Conservation (phyloP, 495 filamentous ascomycete genomes). For the Penicillium coprophilum region DNA sequence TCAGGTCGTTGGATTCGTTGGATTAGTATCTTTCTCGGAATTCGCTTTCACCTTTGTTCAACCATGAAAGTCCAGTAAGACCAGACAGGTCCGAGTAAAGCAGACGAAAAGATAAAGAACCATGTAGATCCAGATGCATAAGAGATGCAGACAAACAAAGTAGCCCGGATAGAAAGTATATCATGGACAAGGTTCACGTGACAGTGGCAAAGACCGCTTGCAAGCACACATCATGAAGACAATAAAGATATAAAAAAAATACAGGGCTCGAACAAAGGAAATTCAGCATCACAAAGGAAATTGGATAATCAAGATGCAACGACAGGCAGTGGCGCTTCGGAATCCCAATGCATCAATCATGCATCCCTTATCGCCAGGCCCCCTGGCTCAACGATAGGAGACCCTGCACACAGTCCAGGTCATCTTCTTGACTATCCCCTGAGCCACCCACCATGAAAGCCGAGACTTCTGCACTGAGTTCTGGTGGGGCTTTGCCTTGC, state of each 20-base stretch:
- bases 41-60: slow-evolving; percentile 7
- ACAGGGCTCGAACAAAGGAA: slow-evolving; percentile 21
- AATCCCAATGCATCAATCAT: slow-evolving; percentile 5
- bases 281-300: slow-evolving; percentile 29
- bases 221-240: slow-evolving; percentile 34
- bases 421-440: slow-evolving; percentile 62
- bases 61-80: neutral
- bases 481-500: slow-evolving; percentile 33
- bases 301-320: neutral
- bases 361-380: slow-evolving; percentile 51
- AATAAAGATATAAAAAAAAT: slow-evolving; percentile 19
- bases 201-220: slow-evolving; percentile 39
- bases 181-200: slow-evolving; percentile 28
- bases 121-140: slow-evolving; percentile 10
- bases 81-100: neutral
- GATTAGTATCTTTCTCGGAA: slow-evolving; percentile 29
- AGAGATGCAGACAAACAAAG: slow-evolving; percentile 11
- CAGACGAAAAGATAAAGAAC: slow-evolving; percentile 2
- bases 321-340: slow-evolving; percentile 8
- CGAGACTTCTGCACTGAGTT: slow-evolving; percentile 59
- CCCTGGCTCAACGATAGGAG: slow-evolving; percentile 72
- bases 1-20: slow-evolving; percentile 27
- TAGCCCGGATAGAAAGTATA: slow-evolving; percentile 20
- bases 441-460: slow-evolving; percentile 64
- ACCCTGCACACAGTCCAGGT: slow-evolving; percentile 77